phyloP scores from a whole-genome alignment of 2,329 filamentous ascomycete species.

The Sarocladiaceae sp. region DNA sequence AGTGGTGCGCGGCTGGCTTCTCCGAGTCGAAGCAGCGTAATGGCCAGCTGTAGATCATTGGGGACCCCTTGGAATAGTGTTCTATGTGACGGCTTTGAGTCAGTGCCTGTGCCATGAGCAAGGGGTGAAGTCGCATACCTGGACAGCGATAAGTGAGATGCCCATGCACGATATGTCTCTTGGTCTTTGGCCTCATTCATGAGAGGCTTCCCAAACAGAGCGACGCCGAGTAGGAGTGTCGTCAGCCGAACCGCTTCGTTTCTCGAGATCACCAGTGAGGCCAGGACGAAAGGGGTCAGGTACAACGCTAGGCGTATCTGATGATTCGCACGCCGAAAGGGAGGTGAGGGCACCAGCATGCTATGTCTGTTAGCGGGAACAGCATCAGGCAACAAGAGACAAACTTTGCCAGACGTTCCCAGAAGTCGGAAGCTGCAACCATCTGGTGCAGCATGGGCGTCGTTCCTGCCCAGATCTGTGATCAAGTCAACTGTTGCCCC shows the following conservation, averaged over 20 bases:
- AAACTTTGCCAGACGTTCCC: constrained; percentile 34
- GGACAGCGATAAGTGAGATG: constrained; percentile 22
- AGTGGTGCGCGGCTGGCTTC: constrained; percentile 70
- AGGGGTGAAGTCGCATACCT: neutral
- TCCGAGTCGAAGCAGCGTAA: constrained; percentile 70
- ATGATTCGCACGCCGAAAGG: constrained; percentile 34
- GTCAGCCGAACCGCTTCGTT: neutral
- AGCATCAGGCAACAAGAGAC: neutral
- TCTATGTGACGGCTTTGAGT: constrained; percentile 52
- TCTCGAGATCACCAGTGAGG: neutral
- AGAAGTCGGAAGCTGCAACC: constrained; percentile 33
- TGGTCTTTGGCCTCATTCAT: constrained; percentile 29
- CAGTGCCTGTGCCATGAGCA: constrained; percentile 40
- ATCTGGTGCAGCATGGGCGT: constrained; percentile 57
- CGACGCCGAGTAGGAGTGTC: neutral
- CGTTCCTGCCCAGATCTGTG: constrained; percentile 62
- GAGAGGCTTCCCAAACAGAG: neutral
- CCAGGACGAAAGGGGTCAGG: neutral
- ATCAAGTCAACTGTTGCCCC: neutral
- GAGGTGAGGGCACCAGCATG: constrained; percentile 50
- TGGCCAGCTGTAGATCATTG: constrained; percentile 71
- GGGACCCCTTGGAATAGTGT: constrained; percentile 70
- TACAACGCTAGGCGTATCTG: neutral
- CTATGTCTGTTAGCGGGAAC: neutral
- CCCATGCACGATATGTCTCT: constrained; percentile 56